Conservation (phyloP, 2,329 filamentous ascomycete genomes). For the Pyrenophora seminiperda region DNA sequence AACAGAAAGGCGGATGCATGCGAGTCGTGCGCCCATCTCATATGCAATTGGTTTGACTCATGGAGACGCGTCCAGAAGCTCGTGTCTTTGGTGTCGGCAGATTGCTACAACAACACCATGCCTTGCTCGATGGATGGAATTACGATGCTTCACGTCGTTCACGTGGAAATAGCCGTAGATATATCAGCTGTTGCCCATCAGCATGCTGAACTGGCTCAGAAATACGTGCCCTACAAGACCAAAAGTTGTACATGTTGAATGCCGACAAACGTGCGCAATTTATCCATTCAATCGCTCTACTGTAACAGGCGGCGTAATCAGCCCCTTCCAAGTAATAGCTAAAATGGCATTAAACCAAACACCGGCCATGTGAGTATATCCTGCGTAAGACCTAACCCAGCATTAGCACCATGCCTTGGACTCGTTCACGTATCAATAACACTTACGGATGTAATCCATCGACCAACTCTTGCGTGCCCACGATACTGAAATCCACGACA, state of each 20-base stretch:
- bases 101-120: neutral
- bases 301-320: slow-evolving; percentile 19
- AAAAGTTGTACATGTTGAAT: neutral
- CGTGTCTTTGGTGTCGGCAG: neutral
- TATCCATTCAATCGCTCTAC: neutral
- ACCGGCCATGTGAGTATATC: slow-evolving; percentile 38
- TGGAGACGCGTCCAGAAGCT: neutral
- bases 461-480: slow-evolving; percentile 23
- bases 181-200: neutral
- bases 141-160: too few species aligned
- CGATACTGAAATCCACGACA: slow-evolving; percentile 33
- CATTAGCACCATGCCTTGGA: slow-evolving; percentile 2
- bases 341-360: slow-evolving; percentile 30
- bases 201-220: neutral
- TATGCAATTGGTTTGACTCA: slow-evolving; percentile 5
- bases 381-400: slow-evolving; percentile 25
- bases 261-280: neutral
- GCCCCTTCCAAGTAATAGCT: slow-evolving; percentile 1
- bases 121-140: too few species aligned
- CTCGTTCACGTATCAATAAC: too few species aligned
- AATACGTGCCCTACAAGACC: too few species aligned
- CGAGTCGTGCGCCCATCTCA: neutral
- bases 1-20: neutral
- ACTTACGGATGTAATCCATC: slow-evolving; percentile 40
- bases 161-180: too few species aligned